Base-by-base conservation (phyloP, 768 basidiomycete species). In the Mycena latifolia region DNA sequence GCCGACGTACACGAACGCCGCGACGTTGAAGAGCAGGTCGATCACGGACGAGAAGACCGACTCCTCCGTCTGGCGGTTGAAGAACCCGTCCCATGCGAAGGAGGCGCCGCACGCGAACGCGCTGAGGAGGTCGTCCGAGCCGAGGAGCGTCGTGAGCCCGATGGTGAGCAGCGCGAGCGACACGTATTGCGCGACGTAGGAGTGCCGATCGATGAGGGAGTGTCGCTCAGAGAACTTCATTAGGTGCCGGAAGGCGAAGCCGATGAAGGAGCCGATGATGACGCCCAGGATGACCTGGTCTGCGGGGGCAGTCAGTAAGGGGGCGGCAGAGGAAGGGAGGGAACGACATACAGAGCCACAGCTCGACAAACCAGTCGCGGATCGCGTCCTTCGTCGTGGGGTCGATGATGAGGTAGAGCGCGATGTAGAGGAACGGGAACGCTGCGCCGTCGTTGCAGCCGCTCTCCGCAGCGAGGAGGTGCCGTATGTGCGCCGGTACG, bases 391-490 rank as follows among this genome's bases (percentile, higher is more conserved):
- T 85, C 0, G 87, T 86, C 31, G 85, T 80, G 1, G 73, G 68
- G 64, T 96, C 92, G 45, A 96, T 78, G 61, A 90, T 86, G 66
- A 99, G 86, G 76, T 97, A 98, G 5, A 99, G 82, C 0, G 97
- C 88, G 63, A 99, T 85, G 75, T 89, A 96, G 29, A 99, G 83
- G 77, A 98, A 98, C 0, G 96, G 96, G 77, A 96, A 98, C 0
- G 96, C 95, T 0, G 97, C 97, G 35, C 98, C 98, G 66, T 99
- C 98, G 76, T 99, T 99, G 74, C 94, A 95, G 10, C 95, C 97
- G 61, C 89, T 91, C 79, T 98, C 97, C 7, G 88, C 89, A 1
- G 89, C 88, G 5, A 87, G 74, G 1, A 88, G 79, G 69, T 88
- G 86, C 33, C 86, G 89, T 45, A 95, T 81, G 74, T 95, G 93